Evolutionary conservation across 2,329 filamentous ascomycete genomes (phyloP).

Genomic region (Penicillium sp.): DNA sequence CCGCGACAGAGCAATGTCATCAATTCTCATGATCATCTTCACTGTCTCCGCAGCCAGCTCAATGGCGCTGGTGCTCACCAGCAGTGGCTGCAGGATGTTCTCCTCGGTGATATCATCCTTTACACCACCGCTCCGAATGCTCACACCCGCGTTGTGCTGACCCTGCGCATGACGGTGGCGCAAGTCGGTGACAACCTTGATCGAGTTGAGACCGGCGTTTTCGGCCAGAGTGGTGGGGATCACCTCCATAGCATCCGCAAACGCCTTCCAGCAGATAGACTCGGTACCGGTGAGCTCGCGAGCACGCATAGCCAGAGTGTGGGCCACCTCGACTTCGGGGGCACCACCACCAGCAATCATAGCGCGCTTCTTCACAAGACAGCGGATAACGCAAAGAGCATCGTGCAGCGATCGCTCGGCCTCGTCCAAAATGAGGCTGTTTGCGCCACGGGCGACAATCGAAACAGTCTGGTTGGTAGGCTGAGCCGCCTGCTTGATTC

Average conservation of each 20-base stretch:
- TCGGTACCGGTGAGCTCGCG: slow-evolving; percentile 85
- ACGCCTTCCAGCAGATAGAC: slow-evolving; percentile 98
- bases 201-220: slow-evolving; percentile 95
- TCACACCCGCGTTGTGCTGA: slow-evolving; percentile 92
- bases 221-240: slow-evolving; percentile 95
- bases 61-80: slow-evolving; percentile 96
- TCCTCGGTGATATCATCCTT: slow-evolving; percentile 96
- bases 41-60: slow-evolving; percentile 97
- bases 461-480: slow-evolving; percentile 71
- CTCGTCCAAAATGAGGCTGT: slow-evolving; percentile 90
- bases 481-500: slow-evolving; percentile 67
- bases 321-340: slow-evolving; percentile 92
- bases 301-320: slow-evolving; percentile 74
- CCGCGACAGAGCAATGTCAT: slow-evolving; percentile 57
- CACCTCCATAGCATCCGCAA: slow-evolving; percentile 95
- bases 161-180: slow-evolving; percentile 91
- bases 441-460: slow-evolving; percentile 89
- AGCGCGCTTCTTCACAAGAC: slow-evolving; percentile 99
- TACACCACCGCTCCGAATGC: slow-evolving; percentile 95
- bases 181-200: slow-evolving; percentile 96
- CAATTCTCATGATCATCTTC: slow-evolving; percentile 79
- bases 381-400: slow-evolving; percentile 93
- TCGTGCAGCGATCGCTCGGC: slow-evolving; percentile 96
- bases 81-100: slow-evolving; percentile 89
- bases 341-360: slow-evolving; percentile 95